A percentile compares a stretch with the other conserved stretches of the same genome.
Evolutionary conservation across 2,329 filamentous ascomycete genomes (phyloP).

Genomic region (Atkinsonella hypoxylon): DNA sequence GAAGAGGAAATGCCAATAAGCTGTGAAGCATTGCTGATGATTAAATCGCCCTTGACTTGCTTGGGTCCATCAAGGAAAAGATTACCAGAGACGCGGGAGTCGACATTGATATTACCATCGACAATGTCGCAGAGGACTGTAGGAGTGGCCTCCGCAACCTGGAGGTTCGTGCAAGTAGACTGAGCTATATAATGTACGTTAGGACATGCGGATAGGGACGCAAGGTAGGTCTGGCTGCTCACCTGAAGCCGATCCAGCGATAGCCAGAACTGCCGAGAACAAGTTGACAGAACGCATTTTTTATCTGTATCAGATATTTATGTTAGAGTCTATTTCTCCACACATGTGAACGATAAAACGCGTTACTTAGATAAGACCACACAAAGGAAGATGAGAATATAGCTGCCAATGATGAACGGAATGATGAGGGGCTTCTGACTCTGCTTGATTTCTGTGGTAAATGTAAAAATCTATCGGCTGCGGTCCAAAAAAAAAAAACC

Average conservation of each 20-base stretch:
- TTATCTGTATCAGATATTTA: conserved; percentile 14
- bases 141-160: conserved; percentile 50
- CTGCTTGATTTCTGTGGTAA: conserved; percentile 8
- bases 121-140: conserved; percentile 56
- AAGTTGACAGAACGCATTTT: conserved; percentile 36
- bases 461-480: conserved; percentile 11
- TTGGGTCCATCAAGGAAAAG: conserved; percentile 51
- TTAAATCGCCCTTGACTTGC: conserved; percentile 44
- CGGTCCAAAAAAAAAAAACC: conserved; percentile 8
- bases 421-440: conserved; percentile 6
- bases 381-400: neutral
- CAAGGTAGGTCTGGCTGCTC: conserved; percentile 11
- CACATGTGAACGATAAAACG: neutral
- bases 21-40: conserved; percentile 44
- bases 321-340: neutral
- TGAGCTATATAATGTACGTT: conserved; percentile 13
- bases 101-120: conserved; percentile 56
- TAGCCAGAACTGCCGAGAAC: conserved; percentile 32
- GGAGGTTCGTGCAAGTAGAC: conserved; percentile 36
- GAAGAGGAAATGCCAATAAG: conserved; percentile 52
- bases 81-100: conserved; percentile 37
- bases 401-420: neutral
- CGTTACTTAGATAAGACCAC: neutral
- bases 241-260: conserved; percentile 32
- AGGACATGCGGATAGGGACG: neutral